Evolutionary conservation across 257 asterid species (phyloP).

Genomic region (Capsicum pubescens): DNA sequence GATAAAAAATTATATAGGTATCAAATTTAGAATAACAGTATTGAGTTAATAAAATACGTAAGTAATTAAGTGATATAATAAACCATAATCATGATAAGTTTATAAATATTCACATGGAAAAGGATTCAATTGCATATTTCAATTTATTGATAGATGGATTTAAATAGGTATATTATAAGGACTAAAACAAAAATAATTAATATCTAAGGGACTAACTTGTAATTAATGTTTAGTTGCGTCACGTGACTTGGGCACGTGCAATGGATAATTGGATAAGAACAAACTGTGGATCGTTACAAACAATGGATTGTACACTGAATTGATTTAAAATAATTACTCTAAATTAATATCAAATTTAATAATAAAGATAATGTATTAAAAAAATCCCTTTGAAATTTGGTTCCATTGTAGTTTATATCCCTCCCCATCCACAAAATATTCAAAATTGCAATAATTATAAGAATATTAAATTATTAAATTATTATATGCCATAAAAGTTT

Average conservation of each 20-base stretch:
- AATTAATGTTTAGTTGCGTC: slow-evolving; percentile 17
- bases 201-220: not conserved
- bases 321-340: not conserved
- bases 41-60: rapidly evolving
- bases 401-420: too few species aligned
- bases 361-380: not conserved
- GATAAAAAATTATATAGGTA: rapidly evolving
- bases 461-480: too few species aligned
- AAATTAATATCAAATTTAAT: not conserved
- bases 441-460: too few species aligned
- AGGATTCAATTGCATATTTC: not conserved
- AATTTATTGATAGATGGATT: not conserved
- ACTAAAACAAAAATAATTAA: not conserved
- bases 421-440: too few species aligned
- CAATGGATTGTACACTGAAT: not conserved
- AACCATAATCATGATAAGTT: not conserved
- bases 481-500: too few species aligned
- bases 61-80: not conserved
- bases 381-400: not conserved
- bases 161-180: not conserved
- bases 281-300: not conserved
- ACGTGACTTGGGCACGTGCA: slow-evolving; percentile 23
- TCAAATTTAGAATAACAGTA: not conserved
- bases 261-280: slow-evolving; percentile 44
- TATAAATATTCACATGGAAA: not conserved